Evolutionary conservation across 2,329 filamentous ascomycete species (phyloP).

Genomic region (Aspergillus luchuensis): DNA sequence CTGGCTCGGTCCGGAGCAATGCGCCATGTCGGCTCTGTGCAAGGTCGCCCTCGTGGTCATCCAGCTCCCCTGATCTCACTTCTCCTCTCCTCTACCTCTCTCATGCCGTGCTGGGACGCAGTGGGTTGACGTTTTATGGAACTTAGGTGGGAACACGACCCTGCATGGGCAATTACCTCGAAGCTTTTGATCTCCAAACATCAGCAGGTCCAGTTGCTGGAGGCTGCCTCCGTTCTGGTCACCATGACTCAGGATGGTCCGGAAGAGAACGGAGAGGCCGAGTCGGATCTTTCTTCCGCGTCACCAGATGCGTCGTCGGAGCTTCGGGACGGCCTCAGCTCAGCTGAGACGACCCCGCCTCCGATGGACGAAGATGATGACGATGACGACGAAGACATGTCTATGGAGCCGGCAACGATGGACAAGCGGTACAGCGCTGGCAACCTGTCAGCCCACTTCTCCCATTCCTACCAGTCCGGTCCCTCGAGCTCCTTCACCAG

Average conservation of each 20-base stretch:
- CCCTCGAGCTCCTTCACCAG: constrained; percentile 59
- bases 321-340: constrained; percentile 71
- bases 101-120: constrained; percentile 27
- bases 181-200: constrained; percentile 99
- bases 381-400: constrained; percentile 41
- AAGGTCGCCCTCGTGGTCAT: constrained; percentile 43
- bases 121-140: constrained; percentile 46
- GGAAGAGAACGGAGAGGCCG: constrained; percentile 65
- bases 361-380: constrained; percentile 65
- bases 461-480: constrained; percentile 78
- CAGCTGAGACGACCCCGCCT: constrained; percentile 88
- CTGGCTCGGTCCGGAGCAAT: constrained; percentile 45
- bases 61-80: constrained; percentile 25
- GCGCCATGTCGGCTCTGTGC: constrained; percentile 43
- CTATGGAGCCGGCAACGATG: constrained; percentile 54
- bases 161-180: constrained; percentile 95
- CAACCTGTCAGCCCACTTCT: constrained; percentile 54
- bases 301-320: constrained; percentile 85
- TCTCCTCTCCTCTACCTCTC: constrained; percentile 32
- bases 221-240: constrained; percentile 93
- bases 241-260: constrained; percentile 75
- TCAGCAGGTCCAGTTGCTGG: constrained; percentile 95
- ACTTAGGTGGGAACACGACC: constrained; percentile 96
- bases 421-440: constrained; percentile 60
- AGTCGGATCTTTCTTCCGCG: constrained; percentile 78